Percentiles rank a stretch among this genome's conserved stretches.
Conservation (phyloP, 1,139 yeast species). For the Geotrichum aggregatum region DNA sequence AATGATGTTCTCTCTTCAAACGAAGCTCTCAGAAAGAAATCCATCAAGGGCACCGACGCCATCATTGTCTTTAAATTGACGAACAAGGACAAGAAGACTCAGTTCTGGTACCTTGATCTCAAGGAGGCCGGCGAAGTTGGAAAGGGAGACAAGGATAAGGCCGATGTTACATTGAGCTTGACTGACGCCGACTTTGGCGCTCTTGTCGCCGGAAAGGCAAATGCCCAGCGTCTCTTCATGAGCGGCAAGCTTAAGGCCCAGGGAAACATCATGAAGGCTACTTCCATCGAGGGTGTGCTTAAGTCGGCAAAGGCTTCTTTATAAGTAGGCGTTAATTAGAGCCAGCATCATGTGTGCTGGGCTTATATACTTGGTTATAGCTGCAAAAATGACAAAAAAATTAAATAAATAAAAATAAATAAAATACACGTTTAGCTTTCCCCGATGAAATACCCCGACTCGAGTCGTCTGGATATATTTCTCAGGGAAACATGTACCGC, state of each 20-base stretch:
- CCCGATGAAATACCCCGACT: too few species aligned
- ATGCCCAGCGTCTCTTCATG: constrained; percentile 82
- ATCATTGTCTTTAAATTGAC: constrained; percentile 64
- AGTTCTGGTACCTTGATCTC: constrained; percentile 69
- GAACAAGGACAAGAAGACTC: constrained; percentile 61
- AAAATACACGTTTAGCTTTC: neutral
- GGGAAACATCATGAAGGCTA: constrained; percentile 89
- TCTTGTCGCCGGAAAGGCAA: constrained; percentile 71
- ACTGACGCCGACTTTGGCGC: constrained; percentile 58
- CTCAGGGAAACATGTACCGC: constrained; percentile 1
- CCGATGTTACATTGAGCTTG: constrained; percentile 64
- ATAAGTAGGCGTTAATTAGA: constrained; percentile 26
- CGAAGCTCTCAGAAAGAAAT: constrained; percentile 35
- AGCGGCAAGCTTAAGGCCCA: constrained; percentile 78
- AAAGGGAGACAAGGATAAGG: constrained; percentile 45
- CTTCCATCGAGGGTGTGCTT: constrained; percentile 68
- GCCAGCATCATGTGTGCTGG: too few species aligned
- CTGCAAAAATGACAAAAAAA: constrained; percentile 5
- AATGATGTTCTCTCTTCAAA: constrained; percentile 32
- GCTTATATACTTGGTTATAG: too few species aligned
- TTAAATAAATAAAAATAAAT: neutral
- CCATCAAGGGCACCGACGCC: constrained; percentile 52
- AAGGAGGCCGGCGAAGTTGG: constrained; percentile 57
- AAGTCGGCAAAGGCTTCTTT: constrained; percentile 57
- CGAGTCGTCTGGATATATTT: too few species aligned